These are phyloP conservation scores for Blastobotrys parvus DNA, from an alignment of 805 yeast species.

Conservation along the genomic window DNA sequence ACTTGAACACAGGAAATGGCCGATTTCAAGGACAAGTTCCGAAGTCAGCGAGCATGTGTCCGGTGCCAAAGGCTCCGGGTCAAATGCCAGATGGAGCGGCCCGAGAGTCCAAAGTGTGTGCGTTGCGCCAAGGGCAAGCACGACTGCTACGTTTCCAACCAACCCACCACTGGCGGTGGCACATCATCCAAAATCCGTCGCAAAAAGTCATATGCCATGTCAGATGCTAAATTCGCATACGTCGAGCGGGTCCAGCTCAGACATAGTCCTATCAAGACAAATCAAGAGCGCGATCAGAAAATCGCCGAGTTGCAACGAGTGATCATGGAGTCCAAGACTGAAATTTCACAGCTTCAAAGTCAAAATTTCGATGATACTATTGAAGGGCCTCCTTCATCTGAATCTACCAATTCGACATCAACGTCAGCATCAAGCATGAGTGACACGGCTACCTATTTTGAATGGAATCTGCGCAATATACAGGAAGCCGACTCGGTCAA, in stretches of 20 bases:
- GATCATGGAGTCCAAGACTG: background rate
- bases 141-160: conserved; percentile 1
- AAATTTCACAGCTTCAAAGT: background rate
- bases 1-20: background rate
- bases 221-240: background rate
- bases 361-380: background rate
- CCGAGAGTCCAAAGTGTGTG: conserved; percentile 10
- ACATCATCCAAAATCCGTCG: background rate
- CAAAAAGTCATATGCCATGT: background rate
- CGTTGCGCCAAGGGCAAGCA: conserved; percentile 14
- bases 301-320: background rate
- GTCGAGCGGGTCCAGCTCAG: background rate
- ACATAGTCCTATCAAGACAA: background rate
- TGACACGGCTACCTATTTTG: background rate
- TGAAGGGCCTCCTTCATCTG: background rate
- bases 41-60: conserved; percentile 17
- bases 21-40: conserved; percentile 9
- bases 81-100: conserved; percentile 16
- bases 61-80: conserved; percentile 17
- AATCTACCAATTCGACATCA: background rate
- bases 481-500: conserved; percentile 1
- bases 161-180: background rate
- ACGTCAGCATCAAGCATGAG: background rate
- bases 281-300: background rate
- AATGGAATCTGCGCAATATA: background rate